Conservation (phyloP, 768 basidiomycete genomes). For the Mycena pura region DNA sequence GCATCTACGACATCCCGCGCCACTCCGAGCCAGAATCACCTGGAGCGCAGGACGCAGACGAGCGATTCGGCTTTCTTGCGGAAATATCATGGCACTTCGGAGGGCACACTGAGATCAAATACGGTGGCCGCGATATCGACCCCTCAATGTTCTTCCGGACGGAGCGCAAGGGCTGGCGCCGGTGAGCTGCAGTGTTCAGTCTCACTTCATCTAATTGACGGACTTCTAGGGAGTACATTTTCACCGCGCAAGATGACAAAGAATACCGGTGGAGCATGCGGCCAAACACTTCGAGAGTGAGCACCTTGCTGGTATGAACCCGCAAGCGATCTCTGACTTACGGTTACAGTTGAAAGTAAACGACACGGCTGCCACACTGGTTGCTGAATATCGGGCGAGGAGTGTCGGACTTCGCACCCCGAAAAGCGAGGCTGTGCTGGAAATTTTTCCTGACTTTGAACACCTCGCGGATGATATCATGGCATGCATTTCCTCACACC, state of each 20-base stretch:
- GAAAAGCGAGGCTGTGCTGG: slow-evolving; percentile 30
- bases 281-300: slow-evolving; percentile 26
- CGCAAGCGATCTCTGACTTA: background rate
- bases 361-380: slow-evolving; percentile 24
- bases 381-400: slow-evolving; percentile 26
- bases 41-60: slow-evolving; percentile 28
- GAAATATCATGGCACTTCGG: slow-evolving; percentile 42
- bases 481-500: too few relatives aligned
- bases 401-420: slow-evolving; percentile 19
- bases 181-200: slow-evolving; percentile 17
- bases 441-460: slow-evolving; percentile 32
- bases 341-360: slow-evolving; percentile 26
- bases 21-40: background rate
- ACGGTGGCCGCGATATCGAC: slow-evolving; percentile 33
- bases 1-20: slow-evolving; percentile 3
- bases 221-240: slow-evolving; percentile 37
- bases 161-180: slow-evolving; percentile 27
- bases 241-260: slow-evolving; percentile 39
- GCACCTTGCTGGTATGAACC: background rate
- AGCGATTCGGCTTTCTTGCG: slow-evolving; percentile 39
- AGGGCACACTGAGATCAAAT: slow-evolving; percentile 36
- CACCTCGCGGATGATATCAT: slow-evolving; percentile 40
- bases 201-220: background rate
- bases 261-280: slow-evolving; percentile 43
- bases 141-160: slow-evolving; percentile 35